phyloP scores from a whole-genome alignment of 169 alveolate genomes.

The Plasmodium ovale region DNA sequence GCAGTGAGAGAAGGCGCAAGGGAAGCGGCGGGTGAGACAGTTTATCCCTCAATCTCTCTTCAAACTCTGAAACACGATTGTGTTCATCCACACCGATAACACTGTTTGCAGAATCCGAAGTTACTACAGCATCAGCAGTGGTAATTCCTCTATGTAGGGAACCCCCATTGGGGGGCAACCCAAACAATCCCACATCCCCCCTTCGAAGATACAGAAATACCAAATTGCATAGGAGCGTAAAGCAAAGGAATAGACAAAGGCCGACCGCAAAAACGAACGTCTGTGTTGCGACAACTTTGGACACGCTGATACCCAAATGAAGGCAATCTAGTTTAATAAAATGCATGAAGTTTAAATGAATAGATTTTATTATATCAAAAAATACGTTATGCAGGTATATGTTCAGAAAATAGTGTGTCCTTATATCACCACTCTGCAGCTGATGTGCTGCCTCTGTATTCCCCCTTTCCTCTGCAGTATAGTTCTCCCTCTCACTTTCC shows the following conservation, averaged over 20 bases:
- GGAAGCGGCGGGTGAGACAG: too few species aligned
- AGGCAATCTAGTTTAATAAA: constrained; percentile 35
- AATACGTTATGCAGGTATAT: constrained; percentile 64
- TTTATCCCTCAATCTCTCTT: background rate
- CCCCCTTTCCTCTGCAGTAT: background rate
- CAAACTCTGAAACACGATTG: background rate
- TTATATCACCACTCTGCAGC: constrained; percentile 31
- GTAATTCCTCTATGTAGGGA: background rate
- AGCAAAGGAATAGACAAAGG: constrained; percentile 4
- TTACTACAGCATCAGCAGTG: background rate
- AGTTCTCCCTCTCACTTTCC: constrained; percentile 64
- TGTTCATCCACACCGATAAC: background rate
- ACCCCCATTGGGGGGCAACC: too few species aligned
- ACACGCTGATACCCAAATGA: background rate
- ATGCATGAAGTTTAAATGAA: constrained; percentile 34
- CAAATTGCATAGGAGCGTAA: constrained; percentile 43
- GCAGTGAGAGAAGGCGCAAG: too few species aligned
- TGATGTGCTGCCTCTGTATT: background rate
- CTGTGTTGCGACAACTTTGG: constrained; percentile 20
- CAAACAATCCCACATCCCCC: too few species aligned
- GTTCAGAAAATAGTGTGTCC: constrained; percentile 39
- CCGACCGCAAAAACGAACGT: background rate
- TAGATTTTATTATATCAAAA: constrained; percentile 60
- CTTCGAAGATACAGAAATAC: constrained; percentile 27
- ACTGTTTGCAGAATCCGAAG: background rate